Evolutionary conservation across 106 monocot genomes (phyloP).

Genomic region (Dioscorea dumetorum): DNA sequence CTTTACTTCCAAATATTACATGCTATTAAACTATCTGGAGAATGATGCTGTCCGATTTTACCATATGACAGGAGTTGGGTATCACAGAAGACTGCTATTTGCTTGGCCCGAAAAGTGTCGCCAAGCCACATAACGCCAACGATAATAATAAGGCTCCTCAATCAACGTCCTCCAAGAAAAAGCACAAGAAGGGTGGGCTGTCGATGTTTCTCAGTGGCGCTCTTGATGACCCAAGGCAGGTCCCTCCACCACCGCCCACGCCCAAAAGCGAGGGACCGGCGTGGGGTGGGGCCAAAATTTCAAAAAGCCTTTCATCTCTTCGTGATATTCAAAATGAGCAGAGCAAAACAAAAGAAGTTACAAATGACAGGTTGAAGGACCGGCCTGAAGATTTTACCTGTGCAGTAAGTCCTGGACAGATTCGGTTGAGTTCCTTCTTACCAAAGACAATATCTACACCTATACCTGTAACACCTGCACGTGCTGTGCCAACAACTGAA

Average conservation of each 20-base stretch:
- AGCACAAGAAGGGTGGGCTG: slow-evolving; percentile 87
- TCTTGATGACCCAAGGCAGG: slow-evolving; percentile 62
- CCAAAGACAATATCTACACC: slow-evolving; percentile 31
- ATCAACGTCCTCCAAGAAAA: slow-evolving; percentile 50
- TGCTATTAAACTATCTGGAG: too few relatives aligned
- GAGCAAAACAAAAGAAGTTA: slow-evolving; percentile 39
- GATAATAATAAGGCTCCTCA: slow-evolving; percentile 26
- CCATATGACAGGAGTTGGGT: slow-evolving; percentile 19
- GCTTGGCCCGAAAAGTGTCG: slow-evolving; percentile 15
- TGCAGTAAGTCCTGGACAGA: slow-evolving; percentile 22
- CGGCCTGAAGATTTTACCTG: slow-evolving; percentile 15
- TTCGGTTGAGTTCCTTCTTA: slow-evolving; percentile 48
- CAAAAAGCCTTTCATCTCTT: slow-evolving; percentile 51
- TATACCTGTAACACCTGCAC: slow-evolving; percentile 37
- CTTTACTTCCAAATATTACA: too few relatives aligned
- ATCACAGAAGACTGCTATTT: slow-evolving; percentile 16
- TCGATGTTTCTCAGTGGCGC: slow-evolving; percentile 96
- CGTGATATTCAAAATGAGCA: slow-evolving; percentile 93
- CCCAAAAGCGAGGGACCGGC: slow-evolving; percentile 89
- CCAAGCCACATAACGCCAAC: slow-evolving; percentile 9
- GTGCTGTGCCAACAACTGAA: slow-evolving; percentile 23
- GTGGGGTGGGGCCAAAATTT: slow-evolving; percentile 75
- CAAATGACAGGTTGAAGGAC: slow-evolving; percentile 18
- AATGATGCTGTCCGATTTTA: background rate
- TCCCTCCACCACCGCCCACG: slow-evolving; percentile 48